Evolutionary conservation across 2,329 filamentous ascomycete species (phyloP), one percentile per base, ranked within the genome.

Genomic region (Epichloe elymi): DNA sequence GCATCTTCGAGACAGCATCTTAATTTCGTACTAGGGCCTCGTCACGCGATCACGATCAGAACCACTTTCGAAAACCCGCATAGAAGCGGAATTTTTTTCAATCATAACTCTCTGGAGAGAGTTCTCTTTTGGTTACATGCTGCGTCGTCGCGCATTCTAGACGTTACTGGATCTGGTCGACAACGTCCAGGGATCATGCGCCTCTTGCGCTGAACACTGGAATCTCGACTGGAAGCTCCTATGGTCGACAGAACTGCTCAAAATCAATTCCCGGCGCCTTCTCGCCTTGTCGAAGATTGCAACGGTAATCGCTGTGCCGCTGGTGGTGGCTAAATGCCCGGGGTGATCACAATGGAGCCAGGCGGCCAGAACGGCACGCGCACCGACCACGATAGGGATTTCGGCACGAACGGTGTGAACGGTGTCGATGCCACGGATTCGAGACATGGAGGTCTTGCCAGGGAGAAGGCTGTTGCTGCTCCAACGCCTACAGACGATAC

Each of bases 301-400:
- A 37, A 37, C 12, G 41, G 35, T 6, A n/a, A 33, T 35, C 11
- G 43, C 23, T 23, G 39, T 46, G 37, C 43, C 50, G 50, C 48
- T 50, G 43, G 43, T 50, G 46, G 52, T 53, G 52, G 53, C 56
- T 63, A 60, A 60, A 78, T 78, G 75, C 74, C 75, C 56, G 73
- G 74, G 59, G 61, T 70, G 59, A 68, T 76, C 68, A 73, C 70
- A 59, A 79, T 78, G 75, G 75, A 79, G 57, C 72, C 73, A 67
- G 74, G 74, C 65, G 68, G 66, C 61, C 70, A 72, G 61, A 75
- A 75, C 61, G 74, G 74, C 58, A 67, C 69, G 60, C 74, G 71
- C 62, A 74, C 73, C 59, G 75, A 80, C 61, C 74, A 80, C 64
- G 74, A 79, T 61, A 74, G 74, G 71, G 69, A 74, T 55, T 52